Percentiles rank a stretch among this genome's conserved stretches.
These are phyloP conservation scores for Senna tora DNA, from an alignment of 306 rosid genomes.

Conservation along the genomic window DNA sequence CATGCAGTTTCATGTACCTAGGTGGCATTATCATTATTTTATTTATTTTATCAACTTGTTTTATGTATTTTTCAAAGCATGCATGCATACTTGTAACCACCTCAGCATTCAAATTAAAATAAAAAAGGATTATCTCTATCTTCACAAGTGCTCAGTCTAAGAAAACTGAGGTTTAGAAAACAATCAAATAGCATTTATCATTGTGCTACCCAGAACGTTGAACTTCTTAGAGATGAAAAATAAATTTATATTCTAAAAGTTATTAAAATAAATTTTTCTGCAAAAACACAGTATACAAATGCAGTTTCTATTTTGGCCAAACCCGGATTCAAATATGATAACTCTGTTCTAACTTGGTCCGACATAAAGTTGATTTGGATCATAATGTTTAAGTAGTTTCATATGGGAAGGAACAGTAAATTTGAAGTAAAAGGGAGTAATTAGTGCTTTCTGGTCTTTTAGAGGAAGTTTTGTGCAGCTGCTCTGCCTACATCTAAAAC, in stretches of 20 bases:
- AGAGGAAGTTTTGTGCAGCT: conserved; percentile 47
- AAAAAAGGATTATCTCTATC: conserved; percentile 38
- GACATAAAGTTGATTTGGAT: conserved; percentile 56
- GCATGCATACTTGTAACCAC: conserved; percentile 48
- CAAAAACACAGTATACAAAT: conserved; percentile 6
- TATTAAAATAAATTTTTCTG: neutral
- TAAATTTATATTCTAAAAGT: neutral
- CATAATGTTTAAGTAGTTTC: conserved; percentile 41
- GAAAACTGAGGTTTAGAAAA: conserved; percentile 26
- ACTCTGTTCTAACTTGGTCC: conserved; percentile 39
- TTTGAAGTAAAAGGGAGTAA: conserved; percentile 74
- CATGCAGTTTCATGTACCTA: conserved; percentile 65
- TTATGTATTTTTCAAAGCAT: conserved; percentile 46
- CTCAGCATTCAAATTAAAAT: conserved; percentile 39
- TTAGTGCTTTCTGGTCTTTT: conserved; percentile 68
- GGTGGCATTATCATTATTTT: conserved; percentile 70
- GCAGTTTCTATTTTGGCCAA: conserved; percentile 27
- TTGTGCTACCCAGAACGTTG: conserved; percentile 38
- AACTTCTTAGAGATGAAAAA: conserved; percentile 8
- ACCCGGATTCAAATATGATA: conserved; percentile 20
- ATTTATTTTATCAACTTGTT: conserved; percentile 32
- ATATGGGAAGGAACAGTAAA: conserved; percentile 49
- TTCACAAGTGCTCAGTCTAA: conserved; percentile 34
- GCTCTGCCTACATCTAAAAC: conserved; percentile 48
- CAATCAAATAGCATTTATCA: conserved; percentile 34